Conservation (phyloP, 1,284 basidiomycete genomes). For the Pascua guehoae region DNA sequence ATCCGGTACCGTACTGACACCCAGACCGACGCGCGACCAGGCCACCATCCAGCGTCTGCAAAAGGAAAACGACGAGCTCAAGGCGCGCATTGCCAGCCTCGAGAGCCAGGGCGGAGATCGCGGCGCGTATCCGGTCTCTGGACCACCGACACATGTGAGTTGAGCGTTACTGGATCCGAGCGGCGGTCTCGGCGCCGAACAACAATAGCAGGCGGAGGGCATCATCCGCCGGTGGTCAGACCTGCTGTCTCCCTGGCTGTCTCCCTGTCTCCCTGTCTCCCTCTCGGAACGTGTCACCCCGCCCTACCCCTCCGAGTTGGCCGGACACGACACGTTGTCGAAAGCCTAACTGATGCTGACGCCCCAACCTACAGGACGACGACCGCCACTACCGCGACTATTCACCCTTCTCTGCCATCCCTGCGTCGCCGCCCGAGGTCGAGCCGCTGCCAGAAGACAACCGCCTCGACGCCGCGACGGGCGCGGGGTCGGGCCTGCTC, state of each 20-base stretch:
- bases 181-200: too few relatives aligned
- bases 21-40: slow-evolving; percentile 16
- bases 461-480: slow-evolving; percentile 13
- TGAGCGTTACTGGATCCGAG: too few relatives aligned
- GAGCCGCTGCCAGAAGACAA: slow-evolving; percentile 13
- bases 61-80: slow-evolving; percentile 18
- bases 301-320: too few relatives aligned
- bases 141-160: too few relatives aligned
- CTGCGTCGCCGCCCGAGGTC: slow-evolving; percentile 6
- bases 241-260: too few relatives aligned
- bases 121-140: too few relatives aligned
- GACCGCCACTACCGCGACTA: slow-evolving; percentile 6
- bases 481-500: slow-evolving; percentile 10
- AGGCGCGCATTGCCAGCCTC: slow-evolving; percentile 3
- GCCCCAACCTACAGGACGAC: neutral
- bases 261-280: too few relatives aligned
- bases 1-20: slow-evolving; percentile 6
- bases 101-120: neutral
- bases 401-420: slow-evolving; percentile 13
- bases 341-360: too few relatives aligned
- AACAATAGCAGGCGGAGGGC: too few relatives aligned
- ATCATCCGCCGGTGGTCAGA: too few relatives aligned
- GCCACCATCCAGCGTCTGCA: slow-evolving; percentile 14
- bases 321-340: too few relatives aligned
- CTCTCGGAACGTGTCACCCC: too few relatives aligned